phyloP scores from a whole-genome alignment of 805 yeast genomes.

The Yarrowia alimentaria region DNA sequence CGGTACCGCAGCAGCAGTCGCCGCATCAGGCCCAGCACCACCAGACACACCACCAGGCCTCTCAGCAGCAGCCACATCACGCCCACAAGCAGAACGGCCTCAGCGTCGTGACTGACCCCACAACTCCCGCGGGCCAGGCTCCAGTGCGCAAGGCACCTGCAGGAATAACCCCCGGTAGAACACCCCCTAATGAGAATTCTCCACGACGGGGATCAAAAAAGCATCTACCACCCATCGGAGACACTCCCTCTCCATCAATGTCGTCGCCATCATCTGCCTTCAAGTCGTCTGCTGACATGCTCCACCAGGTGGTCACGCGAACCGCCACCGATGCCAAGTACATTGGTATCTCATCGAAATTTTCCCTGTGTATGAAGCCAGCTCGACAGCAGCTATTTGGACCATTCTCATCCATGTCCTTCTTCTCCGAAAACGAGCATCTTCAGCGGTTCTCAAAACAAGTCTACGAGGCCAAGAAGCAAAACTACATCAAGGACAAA shows the following conservation, averaged over 20 bases:
- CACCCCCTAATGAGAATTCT: constrained; percentile 18
- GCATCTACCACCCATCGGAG: constrained; percentile 23
- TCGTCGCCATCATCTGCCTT: constrained; percentile 12
- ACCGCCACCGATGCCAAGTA: constrained; percentile 17
- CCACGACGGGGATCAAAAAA: constrained; percentile 14
- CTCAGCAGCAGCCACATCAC: background rate
- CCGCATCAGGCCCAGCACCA: constrained; percentile 6
- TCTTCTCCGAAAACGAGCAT: constrained; percentile 26
- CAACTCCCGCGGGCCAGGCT: constrained; percentile 7
- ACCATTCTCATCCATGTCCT: constrained; percentile 27
- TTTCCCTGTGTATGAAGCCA: constrained; percentile 24
- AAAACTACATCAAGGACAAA: constrained; percentile 27
- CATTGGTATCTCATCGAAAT: constrained; percentile 23
- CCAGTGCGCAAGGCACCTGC: background rate
- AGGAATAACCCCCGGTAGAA: constrained; percentile 1
- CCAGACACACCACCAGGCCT: constrained; percentile 4
- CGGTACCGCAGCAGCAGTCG: background rate
- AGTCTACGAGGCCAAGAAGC: constrained; percentile 24
- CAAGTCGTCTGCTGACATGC: constrained; percentile 22
- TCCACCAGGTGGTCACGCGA: constrained; percentile 14
- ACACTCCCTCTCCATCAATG: constrained; percentile 23
- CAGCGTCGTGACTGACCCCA: constrained; percentile 4
- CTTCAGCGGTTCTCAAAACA: constrained; percentile 25
- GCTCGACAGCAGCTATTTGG: constrained; percentile 26
- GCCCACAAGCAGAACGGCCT: constrained; percentile 12